Base-by-base conservation (phyloP, 768 basidiomycete genomes). In the Russula brevipes region DNA sequence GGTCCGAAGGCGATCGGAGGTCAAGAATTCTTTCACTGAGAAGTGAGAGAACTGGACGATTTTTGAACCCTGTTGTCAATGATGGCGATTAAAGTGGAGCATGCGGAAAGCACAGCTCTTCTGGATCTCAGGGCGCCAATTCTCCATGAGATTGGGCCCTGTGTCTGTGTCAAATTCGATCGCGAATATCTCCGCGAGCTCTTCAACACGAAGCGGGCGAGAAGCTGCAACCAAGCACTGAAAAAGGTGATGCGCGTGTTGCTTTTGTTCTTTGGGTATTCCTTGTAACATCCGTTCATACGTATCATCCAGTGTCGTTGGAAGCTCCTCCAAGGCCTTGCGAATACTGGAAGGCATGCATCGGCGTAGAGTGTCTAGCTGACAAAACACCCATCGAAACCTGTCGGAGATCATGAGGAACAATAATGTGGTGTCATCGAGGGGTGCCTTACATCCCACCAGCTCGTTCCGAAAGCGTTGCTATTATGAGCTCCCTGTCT, bases 301-400 rank as follows among this genome's bases (percentile, higher is more conserved):
- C 12, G 52, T 53, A 7, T 53, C 36, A 6, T 53, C 38, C 38
- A 53, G 52, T 24, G n/a, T 52, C 5, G n/a, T 19, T 14, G 12
- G 24, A 0, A 39, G 39, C 3, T 54, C 53, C 4, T 54, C 39
- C 38, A 54, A 8, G 8, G 41, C 30, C 12, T 54, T 38, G 3
- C 38, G 36, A 39, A 53, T 53, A n/a, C 52, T 53, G 5, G 52
- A 53, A 10, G 52, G 52, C 6, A 53, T 19, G 7, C n/a, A 53
- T 5, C 38, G 52, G 24, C 52, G 38, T 1, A 53, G 10, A 7
- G 24, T 41, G 39, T 54, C 53, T 19, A 54, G 39, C 11, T 54
- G 53, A 5, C 53, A 54, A 24, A 41, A 11, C 19, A 54, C 53
- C 53, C 39, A 54, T 8, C 53, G 53, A 54, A 54, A 54, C 39